Conservation (phyloP, 2,329 filamentous ascomycete species). For the Penicillium vulpinum region DNA sequence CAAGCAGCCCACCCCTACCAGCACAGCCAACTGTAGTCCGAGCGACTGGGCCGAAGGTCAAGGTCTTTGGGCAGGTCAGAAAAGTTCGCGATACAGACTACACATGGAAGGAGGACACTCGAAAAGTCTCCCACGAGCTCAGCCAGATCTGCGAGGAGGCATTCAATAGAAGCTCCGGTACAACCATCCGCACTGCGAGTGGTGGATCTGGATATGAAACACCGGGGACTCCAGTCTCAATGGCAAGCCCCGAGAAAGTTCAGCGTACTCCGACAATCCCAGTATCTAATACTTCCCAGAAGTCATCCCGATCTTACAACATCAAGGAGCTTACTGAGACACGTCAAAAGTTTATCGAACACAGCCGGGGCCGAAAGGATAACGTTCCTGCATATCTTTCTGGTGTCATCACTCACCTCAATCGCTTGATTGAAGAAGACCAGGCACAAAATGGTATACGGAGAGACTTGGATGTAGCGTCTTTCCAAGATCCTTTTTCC, state of each 20-base stretch:
- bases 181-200: conserved; percentile 50
- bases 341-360: conserved; percentile 57
- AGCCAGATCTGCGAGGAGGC: conserved; percentile 90
- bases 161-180: conserved; percentile 69
- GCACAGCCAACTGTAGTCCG: conserved; percentile 42
- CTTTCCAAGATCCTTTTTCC: conserved; percentile 20
- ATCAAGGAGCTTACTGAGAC: conserved; percentile 59
- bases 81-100: conserved; percentile 47
- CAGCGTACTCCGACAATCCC: conserved; percentile 22
- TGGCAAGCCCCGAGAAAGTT: conserved; percentile 31
- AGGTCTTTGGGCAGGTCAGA: conserved; percentile 40
- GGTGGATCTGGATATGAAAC: conserved; percentile 50
- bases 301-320: conserved; percentile 54
- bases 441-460: conserved; percentile 11
- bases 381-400: conserved; percentile 54
- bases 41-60: conserved; percentile 30
- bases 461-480: conserved; percentile 5
- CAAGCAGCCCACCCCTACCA: conserved; percentile 42
- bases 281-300: conserved; percentile 37
- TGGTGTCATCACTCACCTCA: conserved; percentile 61
- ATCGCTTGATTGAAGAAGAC: conserved; percentile 55
- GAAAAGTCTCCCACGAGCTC: conserved; percentile 80
- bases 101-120: conserved; percentile 72
- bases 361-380: conserved; percentile 46
- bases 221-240: conserved; percentile 50